Base-by-base conservation (phyloP, 148 eudicot species). In the Pharnaceum exiguum region DNA sequence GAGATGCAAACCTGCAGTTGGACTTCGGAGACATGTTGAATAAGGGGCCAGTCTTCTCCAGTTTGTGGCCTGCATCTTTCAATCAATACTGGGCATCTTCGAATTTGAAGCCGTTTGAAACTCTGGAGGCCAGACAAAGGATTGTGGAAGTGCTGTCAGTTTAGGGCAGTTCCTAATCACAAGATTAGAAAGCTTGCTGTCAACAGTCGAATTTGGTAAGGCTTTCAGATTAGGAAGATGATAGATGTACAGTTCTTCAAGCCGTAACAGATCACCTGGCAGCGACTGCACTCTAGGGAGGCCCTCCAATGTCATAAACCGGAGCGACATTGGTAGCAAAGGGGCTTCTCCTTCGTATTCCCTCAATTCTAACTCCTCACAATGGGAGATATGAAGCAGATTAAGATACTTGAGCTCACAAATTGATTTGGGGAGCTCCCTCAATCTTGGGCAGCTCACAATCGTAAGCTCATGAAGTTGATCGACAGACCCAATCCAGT, bases 11-110 rank as follows among this genome's bases (percentile, higher is more conserved):
- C n/a, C n/a, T n/a, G n/a, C n/a, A n/a, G n/a, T n/a, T n/a, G n/a
- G n/a, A n/a, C n/a, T n/a, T n/a, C n/a, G n/a, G n/a, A n/a, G 55
- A 51, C 19, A 28, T 51, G 55, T 51, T 31, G 36, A 51, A 51
- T 51, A 9, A 24, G 28, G 55, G 55, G 55, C 55, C 55, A 51
- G 31, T 51, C 19, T 51, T 51, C 37, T 9, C 55, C 55, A 18
- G 18, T 21, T 28, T 36, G 18, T 25, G 7, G 23, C 19, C 18
- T 22, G 10, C 55, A 51, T 30, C 55, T 51, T 4, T 25, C 18
- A 23, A 2, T 30, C 38, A 51, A 6, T 38, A 16, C 15, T 1
- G 25, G 38, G 19, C 55, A 51, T 30, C 19, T 12, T 2, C 10
- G 15, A 11, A 51, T 31, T 27, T 5, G 3, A 28, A 51, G 38